A percentile compares a stretch with the other conserved stretches of the same genome.
These are phyloP conservation scores for Trametes cingulata DNA, from an alignment of 768 basidiomycete genomes.

Conservation along the genomic window DNA sequence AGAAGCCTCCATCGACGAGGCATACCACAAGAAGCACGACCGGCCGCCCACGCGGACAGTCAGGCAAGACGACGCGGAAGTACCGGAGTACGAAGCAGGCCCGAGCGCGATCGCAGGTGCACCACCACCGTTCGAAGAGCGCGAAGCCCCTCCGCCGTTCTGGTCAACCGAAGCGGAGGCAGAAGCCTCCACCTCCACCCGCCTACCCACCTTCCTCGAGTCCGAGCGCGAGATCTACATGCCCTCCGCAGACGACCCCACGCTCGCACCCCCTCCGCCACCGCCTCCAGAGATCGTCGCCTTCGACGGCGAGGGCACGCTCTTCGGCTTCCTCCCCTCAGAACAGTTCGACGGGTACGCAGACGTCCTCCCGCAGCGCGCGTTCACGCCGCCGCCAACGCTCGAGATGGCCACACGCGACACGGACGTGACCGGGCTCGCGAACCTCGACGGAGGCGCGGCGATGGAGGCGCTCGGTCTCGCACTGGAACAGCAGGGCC, in stretches of 20 bases:
- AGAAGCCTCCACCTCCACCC: slow-evolving; percentile 20
- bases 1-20: slow-evolving; percentile 67
- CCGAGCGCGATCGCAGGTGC: slow-evolving; percentile 70
- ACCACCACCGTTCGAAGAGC: slow-evolving; percentile 85
- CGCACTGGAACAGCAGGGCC: slow-evolving; percentile 50
- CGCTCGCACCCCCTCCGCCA: slow-evolving; percentile 33
- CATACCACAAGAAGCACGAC: slow-evolving; percentile 89
- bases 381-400: slow-evolving; percentile 72
- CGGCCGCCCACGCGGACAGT: slow-evolving; percentile 72
- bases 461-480: slow-evolving; percentile 60
- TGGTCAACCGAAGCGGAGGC: slow-evolving; percentile 32
- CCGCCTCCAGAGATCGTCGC: slow-evolving; percentile 29
- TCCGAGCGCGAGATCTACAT: slow-evolving; percentile 77
- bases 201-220: slow-evolving; percentile 69
- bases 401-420: slow-evolving; percentile 75
- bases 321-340: slow-evolving; percentile 70
- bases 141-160: slow-evolving; percentile 78
- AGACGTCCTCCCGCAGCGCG: slow-evolving; percentile 56
- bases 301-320: slow-evolving; percentile 72
- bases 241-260: slow-evolving; percentile 45
- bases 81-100: slow-evolving; percentile 73
- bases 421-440: slow-evolving; percentile 66
- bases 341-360: slow-evolving; percentile 84
- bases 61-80: slow-evolving; percentile 67
- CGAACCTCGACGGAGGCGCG: slow-evolving; percentile 50